phyloP scores from a whole-genome alignment of 805 yeast genomes.

The Saccharomycopsis vini region DNA sequence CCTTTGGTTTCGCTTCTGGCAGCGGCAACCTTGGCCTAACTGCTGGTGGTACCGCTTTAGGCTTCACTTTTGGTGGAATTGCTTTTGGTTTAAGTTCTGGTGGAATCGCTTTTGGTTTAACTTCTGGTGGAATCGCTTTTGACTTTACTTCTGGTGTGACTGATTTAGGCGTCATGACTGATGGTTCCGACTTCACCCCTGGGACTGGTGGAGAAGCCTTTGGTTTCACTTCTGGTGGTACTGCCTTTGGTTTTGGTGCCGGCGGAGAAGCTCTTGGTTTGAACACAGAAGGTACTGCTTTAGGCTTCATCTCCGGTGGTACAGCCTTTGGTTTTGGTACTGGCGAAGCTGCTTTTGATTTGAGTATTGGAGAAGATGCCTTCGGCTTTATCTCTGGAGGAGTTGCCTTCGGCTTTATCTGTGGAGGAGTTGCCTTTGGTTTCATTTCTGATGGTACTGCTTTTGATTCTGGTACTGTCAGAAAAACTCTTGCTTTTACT shows the following conservation, averaged over 20 bases:
- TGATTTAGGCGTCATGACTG: no score
- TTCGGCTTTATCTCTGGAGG: conserved; percentile 2
- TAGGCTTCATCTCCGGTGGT: conserved; percentile 3
- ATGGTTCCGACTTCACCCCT: conserved; percentile 4
- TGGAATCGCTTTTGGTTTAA: conserved; percentile 3
- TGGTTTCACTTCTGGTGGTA: not conserved
- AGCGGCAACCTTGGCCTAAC: no score
- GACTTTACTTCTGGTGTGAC: conserved; percentile 3
- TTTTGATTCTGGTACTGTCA: no score
- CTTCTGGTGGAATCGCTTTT: conserved; percentile 24
- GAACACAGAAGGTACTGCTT: not conserved
- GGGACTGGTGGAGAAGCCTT: conserved; percentile 1
- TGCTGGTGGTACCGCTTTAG: conserved; percentile 9
- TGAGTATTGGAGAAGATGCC: not conserved
- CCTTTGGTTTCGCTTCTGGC: conserved; percentile 2
- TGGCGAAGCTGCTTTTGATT: conserved; percentile 6
- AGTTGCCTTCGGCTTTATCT: conserved; percentile 2
- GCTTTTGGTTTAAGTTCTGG: no score
- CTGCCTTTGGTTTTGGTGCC: conserved; percentile 21
- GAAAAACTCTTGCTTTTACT: no score
- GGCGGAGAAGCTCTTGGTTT: not conserved
- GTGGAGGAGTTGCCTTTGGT: not conserved
- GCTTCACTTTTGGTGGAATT: conserved; percentile 23
- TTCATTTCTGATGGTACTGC: not conserved
- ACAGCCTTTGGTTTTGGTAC: conserved; percentile 19